Base-by-base conservation (phyloP, 2,329 filamentous ascomycete genomes). In the Hypoxylon sp. region DNA sequence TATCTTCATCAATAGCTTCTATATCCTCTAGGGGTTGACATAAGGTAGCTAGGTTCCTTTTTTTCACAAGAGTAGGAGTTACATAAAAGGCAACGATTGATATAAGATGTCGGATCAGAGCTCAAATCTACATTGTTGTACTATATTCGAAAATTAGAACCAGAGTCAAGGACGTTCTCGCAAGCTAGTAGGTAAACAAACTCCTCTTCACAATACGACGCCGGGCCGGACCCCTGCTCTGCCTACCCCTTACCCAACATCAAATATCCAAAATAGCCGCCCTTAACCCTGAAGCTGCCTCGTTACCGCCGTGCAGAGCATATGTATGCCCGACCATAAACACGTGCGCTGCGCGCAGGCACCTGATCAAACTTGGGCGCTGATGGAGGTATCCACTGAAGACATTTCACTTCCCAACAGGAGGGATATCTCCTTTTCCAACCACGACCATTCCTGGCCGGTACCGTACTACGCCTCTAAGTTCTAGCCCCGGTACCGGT, bases 221-320 rank as follows among this genome's bases (percentile, higher is more conserved):
- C 50, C 46, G 38, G 50, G 41, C 32, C 43, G 11, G 17, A 10
- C 38, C 21, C 21, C 28, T 19, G 17, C 57, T 48, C 49, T 53
- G 38, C 49, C 48, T 63, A 57, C 46, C 65, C 49, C 36, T 56
- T 50, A 62, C 62, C 59, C 45, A 52, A 51, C 46, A 30, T 43
- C 50, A 59, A 59, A 68, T 65, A 62, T 59, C 63, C 63, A 69
- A 36, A 69, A 63, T 63, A 69, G 60, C 67, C 63, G 67, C 67
- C 51, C 67, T 69, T 67, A 61, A 63, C 67, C 63, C 55, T 63
- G 41, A 53, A n/a, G n/a, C 43, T 63, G 53, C 51, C 30, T 51
- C 62, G 36, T 60, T 68, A 45, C 62, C 63, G 62, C 59, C 45
- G 38, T 60, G 66, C 66, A 68, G 59, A 58, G 55, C 34, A 46